Evolutionary conservation across 495 filamentous ascomycete species (phyloP), one percentile per base, ranked within the genome.

Genomic region (Daldinia bambusicola): DNA sequence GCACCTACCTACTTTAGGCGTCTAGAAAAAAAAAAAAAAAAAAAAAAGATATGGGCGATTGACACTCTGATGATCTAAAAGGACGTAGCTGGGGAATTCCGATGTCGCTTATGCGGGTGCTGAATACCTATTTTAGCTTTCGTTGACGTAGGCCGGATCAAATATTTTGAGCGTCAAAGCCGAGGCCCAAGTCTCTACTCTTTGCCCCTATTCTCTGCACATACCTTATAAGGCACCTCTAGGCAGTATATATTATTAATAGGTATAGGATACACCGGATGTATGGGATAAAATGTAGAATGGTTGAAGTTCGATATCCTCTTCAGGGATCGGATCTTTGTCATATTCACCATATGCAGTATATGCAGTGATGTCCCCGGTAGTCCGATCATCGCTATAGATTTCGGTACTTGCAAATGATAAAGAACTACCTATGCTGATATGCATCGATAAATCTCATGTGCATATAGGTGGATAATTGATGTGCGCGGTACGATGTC

Each of bases 81-180:
- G 34, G 51, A 64, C 41, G 36, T 34, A 10, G 20, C 48, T 71
- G 69, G 69, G 69, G 69, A 71, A 63, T 59, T 63, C 69, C 69
- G 69, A 63, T 55, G 20, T 71, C 50, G 48, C 55, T 63, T 38
- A 14, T 32, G 14, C 20, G 50, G n/a, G n/a, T n/a, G n/a, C n/a
- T n/a, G n/a, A n/a, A n/a, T n/a, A n/a, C 12, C 6, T 20, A 38
- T 38, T 58, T 40, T 63, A 63, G 22, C 45, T 45, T 55, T 30
- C 32, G 50, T 57, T 31, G 18, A 55, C 14, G 30, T 37, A 36
- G 30, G 30, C 31, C n/a, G 30, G 38, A 6, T 26, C 16, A 1
- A 41, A 34, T 37, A 20, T 63, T 22, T 7, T 45, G 41, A 8
- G 55, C 22, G 18, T 16, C 16, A 57, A 55, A 32, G 22, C 2